Base-by-base conservation (phyloP, 148 eudicot genomes). In the Rhododendron ferrugineum region DNA sequence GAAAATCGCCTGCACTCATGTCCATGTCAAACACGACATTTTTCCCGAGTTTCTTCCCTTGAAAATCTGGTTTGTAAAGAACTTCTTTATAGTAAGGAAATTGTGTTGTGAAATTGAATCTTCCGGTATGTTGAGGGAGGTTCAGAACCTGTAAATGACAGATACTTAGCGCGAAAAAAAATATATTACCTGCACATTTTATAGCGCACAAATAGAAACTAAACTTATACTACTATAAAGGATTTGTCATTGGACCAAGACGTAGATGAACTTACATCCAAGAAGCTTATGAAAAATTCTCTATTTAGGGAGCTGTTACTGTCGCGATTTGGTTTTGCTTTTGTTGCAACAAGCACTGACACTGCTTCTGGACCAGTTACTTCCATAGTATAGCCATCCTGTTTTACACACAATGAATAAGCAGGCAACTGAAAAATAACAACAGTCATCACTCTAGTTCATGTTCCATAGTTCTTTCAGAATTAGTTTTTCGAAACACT, bases 381-480 rank as follows among this genome's bases (percentile, higher is more conserved):
- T 89, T 91, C 94, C 89, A 85, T 85, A 8, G 99, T 96, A 88
- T 93, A 95, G 75, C 98, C 99, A 88, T 96, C 99, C 99, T 96
- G 89, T 80, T 83, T 49, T 75, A 64, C 0, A 37, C 18, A 50
- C 77, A 86, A 6, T 6, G 78, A 75, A 75, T 42, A 75, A 40
- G 78, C 32, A 40, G 20, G 75, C 37, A 70, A 70, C 20, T 70
- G 37, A 13, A 70, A 36, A 49, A 4, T 8, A 0, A 13, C 15
- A 26, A 62, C 2, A n/a, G 40, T 28, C n/a, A n/a, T 62, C 50
- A 82, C 9, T 66, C 72, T n/a, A 10, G 13, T 66, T 66, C 72
- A 26, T 66, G 32, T 66, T 66, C 5, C 5, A 26, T 26, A 66
- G 32, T 26, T 66, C 11, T 66, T 66, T 26, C 5, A n/a, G 14